Percentiles rank a stretch among this genome's conserved stretches.
Conservation (phyloP, 495 filamentous ascomycete genomes). For the Xylaria palmicola region DNA sequence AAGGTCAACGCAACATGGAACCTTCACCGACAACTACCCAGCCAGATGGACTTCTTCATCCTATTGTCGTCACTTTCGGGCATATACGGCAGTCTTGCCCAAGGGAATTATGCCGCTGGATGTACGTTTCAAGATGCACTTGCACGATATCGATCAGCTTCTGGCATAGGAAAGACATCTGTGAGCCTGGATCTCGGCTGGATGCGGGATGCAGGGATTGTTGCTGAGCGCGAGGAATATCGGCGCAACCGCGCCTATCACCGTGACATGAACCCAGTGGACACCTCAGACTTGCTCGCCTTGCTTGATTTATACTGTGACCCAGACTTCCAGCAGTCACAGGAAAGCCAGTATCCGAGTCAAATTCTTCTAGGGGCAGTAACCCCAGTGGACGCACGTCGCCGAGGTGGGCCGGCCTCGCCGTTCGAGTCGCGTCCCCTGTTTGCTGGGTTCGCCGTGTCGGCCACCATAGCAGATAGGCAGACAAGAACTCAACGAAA, state of each 20-base stretch:
- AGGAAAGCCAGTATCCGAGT: too few species aligned
- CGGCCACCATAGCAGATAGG: too few species aligned
- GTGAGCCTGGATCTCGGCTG: slow-evolving; percentile 46
- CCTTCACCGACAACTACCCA: slow-evolving; percentile 42
- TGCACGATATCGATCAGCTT: slow-evolving; percentile 27
- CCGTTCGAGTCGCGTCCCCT: too few species aligned
- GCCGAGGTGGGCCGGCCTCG: too few species aligned
- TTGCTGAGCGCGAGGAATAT: slow-evolving; percentile 17
- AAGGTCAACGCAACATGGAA: slow-evolving; percentile 51
- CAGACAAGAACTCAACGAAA: too few species aligned
- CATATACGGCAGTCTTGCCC: slow-evolving; percentile 46
- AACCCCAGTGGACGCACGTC: too few species aligned
- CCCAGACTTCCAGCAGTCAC: too few species aligned
- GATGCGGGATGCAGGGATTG: slow-evolving; percentile 28
- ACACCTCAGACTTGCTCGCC: too few species aligned
- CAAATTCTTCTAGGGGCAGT: too few species aligned
- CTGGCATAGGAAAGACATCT: slow-evolving; percentile 27
- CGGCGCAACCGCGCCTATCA: neutral
- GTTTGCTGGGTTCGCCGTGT: too few species aligned
- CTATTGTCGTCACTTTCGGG: slow-evolving; percentile 51
- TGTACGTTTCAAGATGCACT: slow-evolving; percentile 53
- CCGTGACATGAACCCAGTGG: too few species aligned
- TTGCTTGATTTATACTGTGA: too few species aligned
- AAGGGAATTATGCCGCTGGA: slow-evolving; percentile 56
- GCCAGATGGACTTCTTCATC: slow-evolving; percentile 55